Conservation (phyloP, 805 yeast species). For the Clavispora vitiphila region DNA sequence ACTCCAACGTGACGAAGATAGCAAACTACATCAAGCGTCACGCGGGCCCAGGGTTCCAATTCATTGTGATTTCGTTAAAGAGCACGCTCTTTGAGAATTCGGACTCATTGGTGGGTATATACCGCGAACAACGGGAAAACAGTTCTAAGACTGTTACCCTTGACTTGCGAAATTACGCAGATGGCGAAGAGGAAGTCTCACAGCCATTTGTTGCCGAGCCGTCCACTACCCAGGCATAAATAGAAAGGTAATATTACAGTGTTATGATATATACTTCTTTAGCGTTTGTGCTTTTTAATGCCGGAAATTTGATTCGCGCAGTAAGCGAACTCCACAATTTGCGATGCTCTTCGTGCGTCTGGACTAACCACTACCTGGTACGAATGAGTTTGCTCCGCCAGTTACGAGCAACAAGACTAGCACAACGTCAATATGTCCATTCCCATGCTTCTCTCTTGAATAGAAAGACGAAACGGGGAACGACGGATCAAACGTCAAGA, state of each 20-base stretch:
- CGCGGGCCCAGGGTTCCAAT: constrained; percentile 77
- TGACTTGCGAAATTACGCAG: constrained; percentile 55
- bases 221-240: not conserved
- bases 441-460: constrained; percentile 4
- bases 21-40: constrained; percentile 79
- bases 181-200: constrained; percentile 4
- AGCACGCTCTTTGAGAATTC: constrained; percentile 82
- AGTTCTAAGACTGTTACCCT: constrained; percentile 70
- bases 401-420: not conserved
- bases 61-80: constrained; percentile 88
- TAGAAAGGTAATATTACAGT: too few relatives aligned
- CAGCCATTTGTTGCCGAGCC: not conserved
- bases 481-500: constrained; percentile 24
- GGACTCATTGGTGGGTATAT: constrained; percentile 89
- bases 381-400: not conserved
- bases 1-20: constrained; percentile 76
- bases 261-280: too few relatives aligned
- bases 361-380: not conserved
- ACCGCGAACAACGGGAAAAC: constrained; percentile 70
- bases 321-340: not conserved
- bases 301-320: not conserved
- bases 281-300: not conserved
- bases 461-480: constrained; percentile 26
- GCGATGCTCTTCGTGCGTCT: constrained; percentile 9
- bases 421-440: not conserved